A percentile compares a stretch with the other conserved stretches of the same genome.
phyloP scores from a whole-genome alignment of 129 eudicot species.

The Dittrichia graveolens region DNA sequence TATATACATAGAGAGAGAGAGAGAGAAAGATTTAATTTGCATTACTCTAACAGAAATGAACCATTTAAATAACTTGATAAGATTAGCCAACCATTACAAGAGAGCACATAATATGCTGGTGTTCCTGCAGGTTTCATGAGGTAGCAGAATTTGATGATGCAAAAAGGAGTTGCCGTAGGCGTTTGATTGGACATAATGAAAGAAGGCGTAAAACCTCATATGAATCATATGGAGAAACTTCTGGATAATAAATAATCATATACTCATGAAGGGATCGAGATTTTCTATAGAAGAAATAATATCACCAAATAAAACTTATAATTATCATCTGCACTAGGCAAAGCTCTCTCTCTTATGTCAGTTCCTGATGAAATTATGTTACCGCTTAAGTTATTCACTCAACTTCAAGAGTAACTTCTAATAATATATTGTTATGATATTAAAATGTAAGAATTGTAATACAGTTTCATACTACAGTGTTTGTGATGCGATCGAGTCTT shows the following conservation, averaged over 20 bases:
- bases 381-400: too few relatives aligned
- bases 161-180: constrained; percentile 90
- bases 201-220: constrained; percentile 75
- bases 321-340: constrained; percentile 25
- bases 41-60: too few relatives aligned
- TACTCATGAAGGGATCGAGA: background rate
- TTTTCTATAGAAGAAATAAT: too few relatives aligned
- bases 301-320: constrained; percentile 29
- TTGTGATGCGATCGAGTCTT: too few relatives aligned
- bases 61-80: too few relatives aligned
- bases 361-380: background rate
- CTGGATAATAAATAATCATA: constrained; percentile 33
- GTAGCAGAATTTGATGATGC: constrained; percentile 79
- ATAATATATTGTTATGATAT: too few relatives aligned
- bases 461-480: too few relatives aligned
- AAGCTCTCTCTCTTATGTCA: constrained; percentile 88
- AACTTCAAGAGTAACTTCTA: too few relatives aligned
- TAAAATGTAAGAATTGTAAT: too few relatives aligned
- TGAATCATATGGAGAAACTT: constrained; percentile 58
- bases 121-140: constrained; percentile 77
- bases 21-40: too few relatives aligned
- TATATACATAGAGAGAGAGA: too few relatives aligned
- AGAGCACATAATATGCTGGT: background rate
- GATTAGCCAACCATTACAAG: too few relatives aligned
- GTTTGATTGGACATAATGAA: constrained; percentile 87